phyloP scores from a whole-genome alignment of 441 rosid species.

The Pelargonium australe region DNA sequence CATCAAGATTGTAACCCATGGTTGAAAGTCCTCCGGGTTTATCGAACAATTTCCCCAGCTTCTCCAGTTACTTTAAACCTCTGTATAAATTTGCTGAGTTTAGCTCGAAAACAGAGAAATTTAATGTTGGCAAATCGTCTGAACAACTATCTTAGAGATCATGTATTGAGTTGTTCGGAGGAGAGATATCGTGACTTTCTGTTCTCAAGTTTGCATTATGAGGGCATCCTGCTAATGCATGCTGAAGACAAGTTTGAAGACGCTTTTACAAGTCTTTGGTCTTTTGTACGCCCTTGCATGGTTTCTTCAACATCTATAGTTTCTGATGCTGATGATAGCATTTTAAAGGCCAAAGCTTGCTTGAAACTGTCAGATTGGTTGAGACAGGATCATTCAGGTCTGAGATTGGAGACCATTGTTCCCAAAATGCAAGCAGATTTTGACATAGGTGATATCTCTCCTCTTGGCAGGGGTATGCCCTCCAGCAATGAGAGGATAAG shows the following conservation, averaged over 20 bases:
- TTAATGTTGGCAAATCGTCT: slow-evolving; percentile 63
- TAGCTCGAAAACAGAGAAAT: slow-evolving; percentile 86
- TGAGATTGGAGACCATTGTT: slow-evolving; percentile 45
- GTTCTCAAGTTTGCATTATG: slow-evolving; percentile 62
- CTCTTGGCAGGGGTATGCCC: slow-evolving; percentile 25
- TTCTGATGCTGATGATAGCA: slow-evolving; percentile 48
- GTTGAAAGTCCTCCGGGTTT: slow-evolving; percentile 80
- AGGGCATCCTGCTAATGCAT: slow-evolving; percentile 63
- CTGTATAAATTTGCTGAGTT: slow-evolving; percentile 64
- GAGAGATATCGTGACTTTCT: slow-evolving; percentile 43
- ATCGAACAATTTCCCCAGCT: slow-evolving; percentile 57
- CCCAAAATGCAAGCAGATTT: slow-evolving; percentile 53
- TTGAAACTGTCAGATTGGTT: slow-evolving; percentile 85
- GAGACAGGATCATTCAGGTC: slow-evolving; percentile 45
- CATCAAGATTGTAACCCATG: slow-evolving; percentile 86
- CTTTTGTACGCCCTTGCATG: slow-evolving; percentile 62
- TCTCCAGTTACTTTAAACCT: slow-evolving; percentile 73
- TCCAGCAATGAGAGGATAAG: slow-evolving; percentile 32
- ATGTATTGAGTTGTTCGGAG: slow-evolving; percentile 50
- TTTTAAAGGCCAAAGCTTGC: slow-evolving; percentile 91
- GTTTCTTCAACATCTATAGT: slow-evolving; percentile 43
- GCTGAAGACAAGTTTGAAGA: slow-evolving; percentile 70
- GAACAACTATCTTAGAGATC: slow-evolving; percentile 49
- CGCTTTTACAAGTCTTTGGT: slow-evolving; percentile 79
- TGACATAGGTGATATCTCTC: slow-evolving; percentile 32